A percentile compares a stretch with the other conserved stretches of the same genome.
These are phyloP conservation scores for Pseudogymnoascus sp. DNA, from an alignment of 2,329 filamentous ascomycete genomes.

Conservation along the genomic window DNA sequence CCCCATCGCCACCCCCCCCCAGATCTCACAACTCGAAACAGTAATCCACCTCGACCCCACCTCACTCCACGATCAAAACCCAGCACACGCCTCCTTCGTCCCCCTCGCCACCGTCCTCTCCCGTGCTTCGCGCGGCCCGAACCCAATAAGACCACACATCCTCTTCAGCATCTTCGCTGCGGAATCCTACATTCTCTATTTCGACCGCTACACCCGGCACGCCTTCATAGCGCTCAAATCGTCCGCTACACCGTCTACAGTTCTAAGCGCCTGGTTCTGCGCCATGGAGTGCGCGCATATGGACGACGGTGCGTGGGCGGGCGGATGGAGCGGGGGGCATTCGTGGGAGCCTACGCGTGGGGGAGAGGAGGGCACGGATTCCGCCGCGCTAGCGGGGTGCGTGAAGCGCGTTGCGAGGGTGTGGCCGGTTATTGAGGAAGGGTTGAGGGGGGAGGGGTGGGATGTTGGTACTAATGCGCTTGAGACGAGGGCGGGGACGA, in stretches of 20 bases:
- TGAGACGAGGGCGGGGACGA: constrained; percentile 53
- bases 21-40: background rate
- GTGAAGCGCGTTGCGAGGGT: background rate
- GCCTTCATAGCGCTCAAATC: background rate
- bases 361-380: background rate
- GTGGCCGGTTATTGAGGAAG: constrained; percentile 20
- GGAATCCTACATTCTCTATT: constrained; percentile 29
- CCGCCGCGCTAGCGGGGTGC: background rate
- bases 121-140: constrained; percentile 28
- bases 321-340: background rate
- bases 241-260: background rate
- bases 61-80: background rate
- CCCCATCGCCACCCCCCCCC: background rate
- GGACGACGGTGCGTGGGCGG: background rate
- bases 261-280: constrained; percentile 55
- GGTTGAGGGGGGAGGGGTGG: constrained; percentile 51
- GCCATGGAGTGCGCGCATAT: constrained; percentile 42
- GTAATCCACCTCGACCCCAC: background rate
- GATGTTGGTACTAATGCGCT: constrained; percentile 56
- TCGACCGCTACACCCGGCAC: constrained; percentile 12
- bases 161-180: constrained; percentile 51
- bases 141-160: constrained; percentile 32
- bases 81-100: background rate
- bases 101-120: background rate
- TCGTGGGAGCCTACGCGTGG: background rate